Conservation (phyloP, 2,329 filamentous ascomycete species). For the Hymenoscyphus infarciens region DNA sequence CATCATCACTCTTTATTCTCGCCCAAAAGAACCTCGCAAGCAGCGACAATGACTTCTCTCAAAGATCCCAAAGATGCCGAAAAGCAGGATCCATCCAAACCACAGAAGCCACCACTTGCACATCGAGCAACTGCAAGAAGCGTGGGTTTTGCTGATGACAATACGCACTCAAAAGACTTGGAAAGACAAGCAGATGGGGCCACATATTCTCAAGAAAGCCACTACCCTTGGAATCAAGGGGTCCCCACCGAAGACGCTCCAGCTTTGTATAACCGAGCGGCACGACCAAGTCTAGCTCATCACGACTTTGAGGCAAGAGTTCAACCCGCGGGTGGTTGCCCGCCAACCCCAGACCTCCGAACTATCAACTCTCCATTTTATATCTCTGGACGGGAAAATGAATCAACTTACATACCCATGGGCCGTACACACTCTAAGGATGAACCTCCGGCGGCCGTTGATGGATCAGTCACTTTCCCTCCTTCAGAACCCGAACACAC, state of each 20-base stretch:
- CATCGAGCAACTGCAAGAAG: slow-evolving; percentile 20
- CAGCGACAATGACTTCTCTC: not conserved
- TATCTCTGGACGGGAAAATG: slow-evolving; percentile 13
- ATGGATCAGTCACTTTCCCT: not conserved
- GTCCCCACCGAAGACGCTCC: no score
- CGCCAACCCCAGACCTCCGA: slow-evolving; percentile 36
- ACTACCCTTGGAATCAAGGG: no score
- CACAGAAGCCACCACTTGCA: slow-evolving; percentile 13
- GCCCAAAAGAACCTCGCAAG: slow-evolving; percentile 12
- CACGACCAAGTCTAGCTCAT: not conserved
- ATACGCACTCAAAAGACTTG: not conserved
- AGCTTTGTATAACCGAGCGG: not conserved
- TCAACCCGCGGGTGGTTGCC: slow-evolving; percentile 24
- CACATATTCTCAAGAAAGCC: not conserved
- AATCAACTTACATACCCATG: not conserved
- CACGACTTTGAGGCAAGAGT: slow-evolving; percentile 18
- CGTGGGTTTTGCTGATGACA: slow-evolving; percentile 47
- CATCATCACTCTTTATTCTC: slow-evolving; percentile 22
- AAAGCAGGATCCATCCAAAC: not conserved
- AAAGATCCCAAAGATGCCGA: not conserved
- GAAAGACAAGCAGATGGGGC: slow-evolving; percentile 10
- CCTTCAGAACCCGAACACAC: not conserved
- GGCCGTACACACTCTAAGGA: not conserved
- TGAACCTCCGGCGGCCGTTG: not conserved
- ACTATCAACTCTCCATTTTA: slow-evolving; percentile 39